Conservation (phyloP, 2,329 filamentous ascomycete species). For the Metarhizium robertsii region DNA sequence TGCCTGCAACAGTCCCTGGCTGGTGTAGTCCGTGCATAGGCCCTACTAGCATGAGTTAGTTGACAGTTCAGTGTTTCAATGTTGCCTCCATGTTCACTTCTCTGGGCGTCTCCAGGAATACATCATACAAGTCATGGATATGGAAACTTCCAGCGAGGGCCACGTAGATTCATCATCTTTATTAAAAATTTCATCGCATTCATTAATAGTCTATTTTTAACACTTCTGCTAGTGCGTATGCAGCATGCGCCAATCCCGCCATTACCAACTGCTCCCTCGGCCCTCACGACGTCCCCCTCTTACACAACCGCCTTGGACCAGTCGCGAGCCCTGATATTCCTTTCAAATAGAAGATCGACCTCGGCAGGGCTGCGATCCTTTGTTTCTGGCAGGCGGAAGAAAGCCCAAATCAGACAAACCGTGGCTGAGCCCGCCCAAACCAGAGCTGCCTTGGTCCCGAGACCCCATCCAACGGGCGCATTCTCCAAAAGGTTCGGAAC, state of each 20-base stretch:
- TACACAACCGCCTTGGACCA: slow-evolving; percentile 7
- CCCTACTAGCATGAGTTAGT: too few species aligned
- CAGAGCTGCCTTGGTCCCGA: slow-evolving; percentile 11
- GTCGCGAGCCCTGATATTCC: slow-evolving; percentile 11
- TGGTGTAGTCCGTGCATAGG: too few species aligned
- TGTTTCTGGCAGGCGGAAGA: slow-evolving; percentile 14
- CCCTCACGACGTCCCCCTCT: neutral
- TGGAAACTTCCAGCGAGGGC: too few species aligned
- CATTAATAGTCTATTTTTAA: neutral
- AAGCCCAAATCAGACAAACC: slow-evolving; percentile 12
- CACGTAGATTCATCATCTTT: neutral
- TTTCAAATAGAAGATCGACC: slow-evolving; percentile 15
- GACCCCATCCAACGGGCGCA: slow-evolving; percentile 10
- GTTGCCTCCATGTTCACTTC: too few species aligned
- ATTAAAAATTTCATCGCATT: neutral
- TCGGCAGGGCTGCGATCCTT: slow-evolving; percentile 12
- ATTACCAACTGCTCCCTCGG: neutral
- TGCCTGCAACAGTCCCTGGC: too few species aligned
- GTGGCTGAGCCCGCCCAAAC: slow-evolving; percentile 11
- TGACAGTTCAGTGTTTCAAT: too few species aligned
- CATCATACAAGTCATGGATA: too few species aligned
- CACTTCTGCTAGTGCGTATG: neutral
- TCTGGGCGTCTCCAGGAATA: too few species aligned
- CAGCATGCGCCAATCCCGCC: neutral
- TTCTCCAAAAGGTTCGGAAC: slow-evolving; percentile 12